A percentile compares a stretch with the other conserved stretches of the same genome.
Conservation (phyloP, 2,329 filamentous ascomycete species). For the Helminthosporium solani region DNA sequence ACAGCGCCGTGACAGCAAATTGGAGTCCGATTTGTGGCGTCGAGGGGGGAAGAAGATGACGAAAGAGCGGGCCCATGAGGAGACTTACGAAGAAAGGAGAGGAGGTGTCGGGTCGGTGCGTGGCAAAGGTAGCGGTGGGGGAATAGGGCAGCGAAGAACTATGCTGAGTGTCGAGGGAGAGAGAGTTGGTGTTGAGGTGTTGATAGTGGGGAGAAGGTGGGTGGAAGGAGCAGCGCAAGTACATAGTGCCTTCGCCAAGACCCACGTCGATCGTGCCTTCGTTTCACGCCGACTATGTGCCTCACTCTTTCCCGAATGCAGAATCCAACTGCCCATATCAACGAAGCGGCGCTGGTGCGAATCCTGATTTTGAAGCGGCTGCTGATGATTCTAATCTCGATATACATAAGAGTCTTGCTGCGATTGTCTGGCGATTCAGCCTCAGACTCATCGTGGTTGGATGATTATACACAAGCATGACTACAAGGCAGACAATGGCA, state of each 20-base stretch:
- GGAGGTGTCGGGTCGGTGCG: constrained; percentile 11
- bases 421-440: no score
- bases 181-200: constrained; percentile 31
- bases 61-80: constrained; percentile 19
- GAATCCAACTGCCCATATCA: background rate
- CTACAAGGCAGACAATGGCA: no score
- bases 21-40: constrained; percentile 23
- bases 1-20: constrained; percentile 29
- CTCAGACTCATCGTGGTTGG: no score
- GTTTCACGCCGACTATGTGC: constrained; percentile 1
- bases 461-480: no score
- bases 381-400: no score
- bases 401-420: no score
- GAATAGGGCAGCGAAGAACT: constrained; percentile 18
- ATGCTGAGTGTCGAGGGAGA: constrained; percentile 21
- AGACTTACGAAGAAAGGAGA: constrained; percentile 34
- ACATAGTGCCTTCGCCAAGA: constrained; percentile 20
- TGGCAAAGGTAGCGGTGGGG: constrained; percentile 12
- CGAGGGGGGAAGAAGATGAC: constrained; percentile 28
- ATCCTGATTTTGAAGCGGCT: background rate
- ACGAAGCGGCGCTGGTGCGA: background rate
- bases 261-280: constrained; percentile 20
- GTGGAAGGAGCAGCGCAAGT: constrained; percentile 20
- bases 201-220: constrained; percentile 21
- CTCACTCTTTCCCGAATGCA: background rate